phyloP scores from a whole-genome alignment of 495 filamentous ascomycete genomes.

The Thermothielavioides terrestris region DNA sequence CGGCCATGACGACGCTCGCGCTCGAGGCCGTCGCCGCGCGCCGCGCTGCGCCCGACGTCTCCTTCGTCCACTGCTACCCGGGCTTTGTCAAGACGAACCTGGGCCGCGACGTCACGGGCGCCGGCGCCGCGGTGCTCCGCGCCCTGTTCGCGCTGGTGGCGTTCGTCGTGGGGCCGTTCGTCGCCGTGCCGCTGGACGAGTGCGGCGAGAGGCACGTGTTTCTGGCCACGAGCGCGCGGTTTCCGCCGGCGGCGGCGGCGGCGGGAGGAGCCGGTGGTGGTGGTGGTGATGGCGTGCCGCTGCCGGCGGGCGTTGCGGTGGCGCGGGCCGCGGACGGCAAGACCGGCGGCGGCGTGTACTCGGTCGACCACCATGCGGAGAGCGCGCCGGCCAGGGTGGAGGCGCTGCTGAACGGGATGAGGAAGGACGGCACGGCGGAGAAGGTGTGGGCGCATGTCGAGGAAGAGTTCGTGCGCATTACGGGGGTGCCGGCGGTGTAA shows the following conservation, averaged over 20 bases:
- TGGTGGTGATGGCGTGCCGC: slow-evolving; percentile 29
- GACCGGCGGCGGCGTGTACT: slow-evolving; percentile 43
- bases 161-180: slow-evolving; percentile 9
- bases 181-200: slow-evolving; percentile 27
- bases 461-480: slow-evolving; percentile 29
- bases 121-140: background rate
- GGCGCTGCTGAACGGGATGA: slow-evolving; percentile 28
- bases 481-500: too few species aligned
- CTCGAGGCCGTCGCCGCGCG: slow-evolving; percentile 41
- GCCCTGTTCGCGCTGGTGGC: background rate
- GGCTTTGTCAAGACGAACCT: slow-evolving; percentile 37
- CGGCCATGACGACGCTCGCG: slow-evolving; percentile 42
- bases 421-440: slow-evolving; percentile 27
- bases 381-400: slow-evolving; percentile 22
- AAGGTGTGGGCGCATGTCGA: slow-evolving; percentile 44
- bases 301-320: slow-evolving; percentile 20
- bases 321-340: slow-evolving; percentile 36
- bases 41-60: slow-evolving; percentile 41
- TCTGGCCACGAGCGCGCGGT: slow-evolving; percentile 43
- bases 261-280: background rate
- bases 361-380: slow-evolving; percentile 36
- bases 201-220: slow-evolving; percentile 49
- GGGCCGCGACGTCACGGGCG: background rate
- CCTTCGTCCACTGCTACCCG: slow-evolving; percentile 52
- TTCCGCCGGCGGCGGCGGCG: slow-evolving; percentile 24